Base-by-base conservation (phyloP, 2,329 filamentous ascomycete species). In the Fusarium sp. region DNA sequence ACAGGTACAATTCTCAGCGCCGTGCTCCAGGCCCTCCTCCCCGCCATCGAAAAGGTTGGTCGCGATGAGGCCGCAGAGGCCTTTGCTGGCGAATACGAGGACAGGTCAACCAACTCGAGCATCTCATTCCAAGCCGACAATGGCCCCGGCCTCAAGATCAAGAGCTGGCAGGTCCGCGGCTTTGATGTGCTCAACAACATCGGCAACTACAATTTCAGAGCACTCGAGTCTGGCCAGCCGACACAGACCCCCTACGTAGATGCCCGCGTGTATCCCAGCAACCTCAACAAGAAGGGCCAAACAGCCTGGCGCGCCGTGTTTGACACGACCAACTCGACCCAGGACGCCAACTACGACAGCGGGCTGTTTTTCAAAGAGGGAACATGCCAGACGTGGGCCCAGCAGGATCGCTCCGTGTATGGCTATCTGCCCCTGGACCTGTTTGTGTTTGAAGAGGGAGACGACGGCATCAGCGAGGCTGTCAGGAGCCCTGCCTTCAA, bases 41-140 rank as follows among this genome's bases (percentile, higher is more conserved):
- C 78, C 0, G 78, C 75, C 1, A 53, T 82, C 8, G 80, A 82
- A 35, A 65, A 73, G 19, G 79, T 78, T 1, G 73, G 78, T 8
- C 75, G 76, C 14, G 68, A 72, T 6, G 73, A 81, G 39, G 73
- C 76, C 0, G 31, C 55, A 29, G 23, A 54, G 4, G 59, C 53
- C 0, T 75, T 75, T 52, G 73, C 63, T 0, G 79, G 80, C 23
- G 75, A 70, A 0, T 82, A 79, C 54, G 49, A 50, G 1, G 76
- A 81, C 33, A 59, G 64, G 8, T 57, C 56, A 1, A 76, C 71
- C 15, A 77, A 79, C 67, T 80, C 79, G 0, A 77, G 68, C 13
- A 63, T 82, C 13, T 72, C 72, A 0, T 69, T 82, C 14, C 53
- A 66, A 1, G 50, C 77, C 4, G 77, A 81, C 41, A 68, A 68